A percentile compares a stretch with the other conserved stretches of the same genome.
phyloP scores from a whole-genome alignment of 768 basidiomycete species.

The Asterophora parasitica region DNA sequence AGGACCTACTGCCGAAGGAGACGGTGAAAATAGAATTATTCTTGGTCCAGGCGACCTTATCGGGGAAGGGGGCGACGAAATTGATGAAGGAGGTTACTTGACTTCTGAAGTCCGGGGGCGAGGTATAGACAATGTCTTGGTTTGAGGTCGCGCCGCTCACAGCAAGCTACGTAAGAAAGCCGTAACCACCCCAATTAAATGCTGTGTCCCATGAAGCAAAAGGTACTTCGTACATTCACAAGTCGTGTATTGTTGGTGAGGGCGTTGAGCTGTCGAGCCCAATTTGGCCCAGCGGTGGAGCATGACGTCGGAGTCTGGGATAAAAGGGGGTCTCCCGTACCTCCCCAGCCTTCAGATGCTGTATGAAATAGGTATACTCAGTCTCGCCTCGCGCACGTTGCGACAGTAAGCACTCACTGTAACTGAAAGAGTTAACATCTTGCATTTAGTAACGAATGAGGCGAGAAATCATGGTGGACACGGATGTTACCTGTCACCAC shows the following conservation, averaged over 20 bases:
- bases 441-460: background rate
- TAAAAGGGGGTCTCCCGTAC: constrained; percentile 16
- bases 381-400: too few species aligned
- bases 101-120: constrained; percentile 19
- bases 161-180: constrained; percentile 13
- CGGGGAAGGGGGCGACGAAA: constrained; percentile 13
- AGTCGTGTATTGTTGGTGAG: constrained; percentile 13
- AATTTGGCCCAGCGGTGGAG: constrained; percentile 20
- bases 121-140: constrained; percentile 16
- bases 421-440: background rate
- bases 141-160: constrained; percentile 19
- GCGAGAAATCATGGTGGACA: too few species aligned
- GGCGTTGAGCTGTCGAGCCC: constrained; percentile 17
- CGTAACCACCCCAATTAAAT: background rate
- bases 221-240: constrained; percentile 11
- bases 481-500: constrained; percentile 16
- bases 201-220: background rate
- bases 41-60: constrained; percentile 17
- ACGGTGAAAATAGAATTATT: constrained; percentile 18
- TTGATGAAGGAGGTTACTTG: constrained; percentile 18
- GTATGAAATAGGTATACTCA: background rate
- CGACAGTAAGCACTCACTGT: constrained; percentile 4
- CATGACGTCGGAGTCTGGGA: constrained; percentile 12
- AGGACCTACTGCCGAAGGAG: constrained; percentile 18
- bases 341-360: constrained; percentile 19